Evolutionary conservation across 2,329 filamentous ascomycete species (phyloP).

Genomic region (Fusarium citri): DNA sequence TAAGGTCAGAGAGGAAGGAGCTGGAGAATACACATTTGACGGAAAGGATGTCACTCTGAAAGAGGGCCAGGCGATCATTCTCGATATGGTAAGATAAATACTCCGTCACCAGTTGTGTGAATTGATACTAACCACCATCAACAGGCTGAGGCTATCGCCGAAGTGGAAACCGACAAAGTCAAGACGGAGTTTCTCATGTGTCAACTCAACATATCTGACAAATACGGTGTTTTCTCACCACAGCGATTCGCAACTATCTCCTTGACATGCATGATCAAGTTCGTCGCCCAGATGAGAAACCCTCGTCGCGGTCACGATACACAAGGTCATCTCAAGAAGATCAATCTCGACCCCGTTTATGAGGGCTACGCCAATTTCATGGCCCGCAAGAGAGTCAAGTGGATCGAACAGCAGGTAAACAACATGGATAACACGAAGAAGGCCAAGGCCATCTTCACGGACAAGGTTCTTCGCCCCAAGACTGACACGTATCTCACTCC

Average conservation of each 20-base stretch:
- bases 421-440: neutral
- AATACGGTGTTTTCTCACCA: conserved; percentile 7
- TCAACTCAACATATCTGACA: conserved; percentile 8
- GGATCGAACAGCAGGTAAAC: neutral
- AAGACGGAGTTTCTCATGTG: neutral
- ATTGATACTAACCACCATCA: neutral
- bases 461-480: neutral
- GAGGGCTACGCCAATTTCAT: conserved; percentile 43
- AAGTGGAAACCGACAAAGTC: neutral
- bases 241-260: neutral
- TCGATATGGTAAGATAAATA: neutral
- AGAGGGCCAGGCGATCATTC: neutral
- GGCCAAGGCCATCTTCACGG: neutral
- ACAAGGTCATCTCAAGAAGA: conserved; percentile 34
- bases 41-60: neutral
- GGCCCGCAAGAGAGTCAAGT: conserved; percentile 4
- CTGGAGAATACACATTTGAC: neutral
- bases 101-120: no score
- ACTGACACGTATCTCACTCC: neutral
- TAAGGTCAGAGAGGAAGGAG: fast-evolving
- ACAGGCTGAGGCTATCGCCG: neutral
- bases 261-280: conserved; percentile 34
- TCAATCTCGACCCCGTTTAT: conserved; percentile 19
- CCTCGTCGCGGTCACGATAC: conserved; percentile 40
- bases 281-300: conserved; percentile 40